A percentile compares a stretch with the other conserved stretches of the same genome.
phyloP scores from a whole-genome alignment of 176 grass and related monocot species.

The Oryza nivara region DNA sequence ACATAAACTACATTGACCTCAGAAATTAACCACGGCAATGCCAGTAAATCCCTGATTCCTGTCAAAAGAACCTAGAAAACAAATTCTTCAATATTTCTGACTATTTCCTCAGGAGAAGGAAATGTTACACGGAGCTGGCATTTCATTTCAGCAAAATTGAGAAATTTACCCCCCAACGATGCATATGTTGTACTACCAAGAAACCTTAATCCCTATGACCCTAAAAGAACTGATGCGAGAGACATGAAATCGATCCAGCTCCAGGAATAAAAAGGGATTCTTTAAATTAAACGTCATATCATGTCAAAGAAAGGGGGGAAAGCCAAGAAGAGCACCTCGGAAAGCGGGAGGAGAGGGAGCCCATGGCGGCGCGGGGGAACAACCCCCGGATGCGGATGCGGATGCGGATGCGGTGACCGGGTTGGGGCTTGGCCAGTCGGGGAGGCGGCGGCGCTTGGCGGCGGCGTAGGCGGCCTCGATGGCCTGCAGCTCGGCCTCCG shows the following conservation, averaged over 20 bases:
- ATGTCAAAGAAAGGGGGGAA: not conserved
- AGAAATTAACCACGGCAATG: not conserved
- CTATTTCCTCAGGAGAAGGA: not conserved
- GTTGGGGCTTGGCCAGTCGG: slow-evolving; percentile 50
- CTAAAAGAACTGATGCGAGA: not conserved
- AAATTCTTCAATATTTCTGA: not conserved
- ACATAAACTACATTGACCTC: slow-evolving; percentile 2
- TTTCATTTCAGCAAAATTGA: not conserved
- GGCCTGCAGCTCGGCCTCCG: slow-evolving; percentile 81
- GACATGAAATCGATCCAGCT: not conserved
- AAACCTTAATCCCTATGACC: not conserved
- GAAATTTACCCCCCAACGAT: not conserved
- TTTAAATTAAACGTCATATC: slow-evolving; percentile 18
- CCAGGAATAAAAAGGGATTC: slow-evolving; percentile 20
- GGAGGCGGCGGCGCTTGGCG: slow-evolving; percentile 63
- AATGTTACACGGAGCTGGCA: too few species aligned
- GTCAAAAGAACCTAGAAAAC: not conserved
- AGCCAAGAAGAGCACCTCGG: slow-evolving; percentile 40
- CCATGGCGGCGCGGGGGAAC: slow-evolving; percentile 22
- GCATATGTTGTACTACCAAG: not conserved
- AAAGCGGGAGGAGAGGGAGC: slow-evolving; percentile 40
- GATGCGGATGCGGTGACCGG: not conserved
- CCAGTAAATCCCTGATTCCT: not conserved
- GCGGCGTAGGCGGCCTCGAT: slow-evolving; percentile 74
- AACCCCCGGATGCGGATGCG: not conserved